Conservation (phyloP, 106 monocot genomes). For the Phalaenopsis aphrodite region DNA sequence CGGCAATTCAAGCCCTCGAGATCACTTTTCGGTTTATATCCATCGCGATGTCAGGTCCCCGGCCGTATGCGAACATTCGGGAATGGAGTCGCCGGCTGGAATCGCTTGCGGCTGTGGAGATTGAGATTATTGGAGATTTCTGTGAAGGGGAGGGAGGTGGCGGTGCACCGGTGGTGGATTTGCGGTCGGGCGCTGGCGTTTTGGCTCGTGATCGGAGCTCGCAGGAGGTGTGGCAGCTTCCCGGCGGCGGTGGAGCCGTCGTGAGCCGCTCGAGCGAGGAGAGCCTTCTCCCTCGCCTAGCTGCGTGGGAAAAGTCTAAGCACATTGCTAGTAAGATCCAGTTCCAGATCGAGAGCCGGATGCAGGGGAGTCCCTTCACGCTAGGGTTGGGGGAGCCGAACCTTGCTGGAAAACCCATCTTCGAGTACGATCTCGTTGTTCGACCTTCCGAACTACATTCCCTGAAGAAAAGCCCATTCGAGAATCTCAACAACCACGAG, state of each 20-base stretch:
- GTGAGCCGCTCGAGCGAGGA: constrained; percentile 64
- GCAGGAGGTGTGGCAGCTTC: constrained; percentile 56
- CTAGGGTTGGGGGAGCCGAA: constrained; percentile 55
- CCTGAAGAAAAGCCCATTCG: constrained; percentile 30
- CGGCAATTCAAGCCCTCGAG: constrained; percentile 68
- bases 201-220: constrained; percentile 38
- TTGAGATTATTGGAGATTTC: constrained; percentile 56
- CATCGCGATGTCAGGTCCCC: constrained; percentile 52
- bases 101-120: constrained; percentile 40
- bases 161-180: constrained; percentile 34
- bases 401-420: constrained; percentile 39
- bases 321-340: constrained; percentile 42
- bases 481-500: constrained; percentile 41
- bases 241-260: constrained; percentile 16
- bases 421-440: constrained; percentile 46
- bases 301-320: constrained; percentile 59
- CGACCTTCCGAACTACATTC: constrained; percentile 34
- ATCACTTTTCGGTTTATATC: constrained; percentile 84
- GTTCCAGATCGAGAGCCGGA: constrained; percentile 49
- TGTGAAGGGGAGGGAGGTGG: constrained; percentile 27
- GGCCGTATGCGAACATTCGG: constrained; percentile 50
- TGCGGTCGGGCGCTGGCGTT: constrained; percentile 22
- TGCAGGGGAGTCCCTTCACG: constrained; percentile 37
- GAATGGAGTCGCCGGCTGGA: constrained; percentile 55
- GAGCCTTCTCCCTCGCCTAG: constrained; percentile 77